Conservation (phyloP, 208 protist species). For the Acanthamoeba castellanii region DNA sequence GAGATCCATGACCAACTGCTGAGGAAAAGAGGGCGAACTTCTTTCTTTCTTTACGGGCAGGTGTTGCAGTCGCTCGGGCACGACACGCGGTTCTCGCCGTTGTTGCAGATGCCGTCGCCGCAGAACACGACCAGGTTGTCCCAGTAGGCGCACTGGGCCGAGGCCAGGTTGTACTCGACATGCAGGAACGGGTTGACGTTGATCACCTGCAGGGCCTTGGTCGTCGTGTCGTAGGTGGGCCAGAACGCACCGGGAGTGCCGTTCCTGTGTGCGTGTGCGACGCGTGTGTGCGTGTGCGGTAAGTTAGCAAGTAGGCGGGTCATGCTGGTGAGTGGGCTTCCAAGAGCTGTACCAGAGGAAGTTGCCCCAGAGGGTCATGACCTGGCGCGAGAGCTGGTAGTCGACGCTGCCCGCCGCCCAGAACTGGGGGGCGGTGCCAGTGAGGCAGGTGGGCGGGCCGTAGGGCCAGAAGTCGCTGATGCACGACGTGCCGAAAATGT, state of each 20-base stretch:
- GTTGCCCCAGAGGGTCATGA: constrained; percentile 17
- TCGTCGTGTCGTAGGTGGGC: background rate
- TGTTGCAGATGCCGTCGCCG: constrained; percentile 2
- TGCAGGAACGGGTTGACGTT: background rate
- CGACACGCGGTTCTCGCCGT: background rate
- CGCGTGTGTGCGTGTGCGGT: background rate
- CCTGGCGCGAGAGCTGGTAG: background rate
- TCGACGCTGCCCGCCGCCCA: background rate
- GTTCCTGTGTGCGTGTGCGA: background rate
- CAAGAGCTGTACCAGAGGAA: constrained; percentile 17
- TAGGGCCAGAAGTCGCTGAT: constrained; percentile 67
- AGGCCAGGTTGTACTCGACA: constrained; percentile 13
- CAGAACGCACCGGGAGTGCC: constrained; percentile 24
- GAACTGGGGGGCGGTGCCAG: background rate
- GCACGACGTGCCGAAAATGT: constrained; percentile 37
- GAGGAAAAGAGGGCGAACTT: too few relatives aligned
- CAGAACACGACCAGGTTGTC: constrained; percentile 18
- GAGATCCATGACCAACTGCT: too few relatives aligned
- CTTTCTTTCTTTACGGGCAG: background rate
- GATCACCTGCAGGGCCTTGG: constrained; percentile 27
- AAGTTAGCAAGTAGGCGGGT: background rate
- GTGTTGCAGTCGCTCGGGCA: constrained; percentile 33
- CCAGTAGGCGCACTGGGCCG: constrained; percentile 36
- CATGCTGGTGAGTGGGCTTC: background rate
- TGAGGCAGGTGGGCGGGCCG: constrained; percentile 26